Evolutionary conservation across 768 basidiomycete species (phyloP).

Genomic region (Rhodotorula diobovata): DNA sequence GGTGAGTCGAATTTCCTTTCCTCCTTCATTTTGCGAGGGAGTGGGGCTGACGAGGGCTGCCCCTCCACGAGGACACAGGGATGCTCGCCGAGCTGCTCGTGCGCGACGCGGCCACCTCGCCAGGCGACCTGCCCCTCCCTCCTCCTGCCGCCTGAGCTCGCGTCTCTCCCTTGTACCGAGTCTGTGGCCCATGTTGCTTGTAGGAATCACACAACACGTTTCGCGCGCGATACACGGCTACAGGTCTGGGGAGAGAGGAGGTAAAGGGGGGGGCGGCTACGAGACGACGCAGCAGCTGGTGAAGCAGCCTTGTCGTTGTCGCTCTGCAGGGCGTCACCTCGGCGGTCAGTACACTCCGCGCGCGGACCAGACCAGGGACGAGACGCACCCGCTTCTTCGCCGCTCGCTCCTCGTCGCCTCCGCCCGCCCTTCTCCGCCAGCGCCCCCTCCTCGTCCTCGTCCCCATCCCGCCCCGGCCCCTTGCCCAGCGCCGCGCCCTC

Average conservation of each 20-base stretch:
- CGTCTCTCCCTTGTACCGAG: no score
- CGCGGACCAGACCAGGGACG: no score
- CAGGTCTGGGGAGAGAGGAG: no score
- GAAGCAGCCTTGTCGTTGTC: neutral
- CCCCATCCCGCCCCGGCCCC: neutral
- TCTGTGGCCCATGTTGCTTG: constrained; percentile 4
- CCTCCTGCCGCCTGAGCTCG: neutral
- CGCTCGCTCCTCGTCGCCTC: no score
- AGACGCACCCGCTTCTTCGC: no score
- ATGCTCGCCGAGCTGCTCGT: constrained; percentile 27
- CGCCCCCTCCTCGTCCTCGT: neutral
- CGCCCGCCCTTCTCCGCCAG: neutral
- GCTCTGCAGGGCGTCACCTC: no score
- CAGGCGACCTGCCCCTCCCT: neutral
- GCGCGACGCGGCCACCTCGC: constrained; percentile 3
- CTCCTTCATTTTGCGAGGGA: no score
- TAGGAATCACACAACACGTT: neutral
- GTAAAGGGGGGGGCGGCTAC: neutral
- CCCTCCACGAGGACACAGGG: constrained; percentile 4
- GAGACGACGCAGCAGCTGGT: neutral
- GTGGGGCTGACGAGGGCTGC: no score
- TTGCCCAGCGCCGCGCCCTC: neutral
- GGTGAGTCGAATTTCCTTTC: constrained; percentile 6
- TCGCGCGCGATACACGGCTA: neutral
- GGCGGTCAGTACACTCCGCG: no score